Evolutionary conservation across 164 flowering plant genomes (phyloP).

Genomic region (Magnolia kwangsiensis): DNA sequence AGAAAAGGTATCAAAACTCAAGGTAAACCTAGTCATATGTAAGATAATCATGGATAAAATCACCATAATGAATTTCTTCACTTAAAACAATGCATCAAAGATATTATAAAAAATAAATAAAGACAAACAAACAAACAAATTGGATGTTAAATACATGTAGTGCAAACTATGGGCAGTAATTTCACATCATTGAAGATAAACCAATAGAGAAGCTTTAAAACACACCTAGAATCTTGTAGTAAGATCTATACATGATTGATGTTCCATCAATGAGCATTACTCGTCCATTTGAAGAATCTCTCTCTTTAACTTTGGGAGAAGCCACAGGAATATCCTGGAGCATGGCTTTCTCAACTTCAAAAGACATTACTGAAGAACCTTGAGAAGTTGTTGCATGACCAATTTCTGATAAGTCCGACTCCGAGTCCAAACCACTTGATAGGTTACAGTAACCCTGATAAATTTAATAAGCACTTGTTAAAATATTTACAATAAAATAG

Average conservation of each 20-base stretch:
- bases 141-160: background rate
- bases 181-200: background rate
- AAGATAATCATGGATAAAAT: background rate
- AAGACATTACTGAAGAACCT: conserved; percentile 14
- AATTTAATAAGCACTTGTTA: background rate
- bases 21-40: no score
- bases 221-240: conserved; percentile 80
- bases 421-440: conserved; percentile 20
- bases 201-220: background rate
- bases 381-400: conserved; percentile 22
- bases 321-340: conserved; percentile 15
- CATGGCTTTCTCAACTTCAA: conserved; percentile 21
- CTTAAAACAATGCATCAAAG: background rate
- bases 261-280: conserved; percentile 97
- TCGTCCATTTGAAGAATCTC: conserved; percentile 47
- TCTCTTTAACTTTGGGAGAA: conserved; percentile 20
- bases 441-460: conserved; percentile 34
- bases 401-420: conserved; percentile 13
- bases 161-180: background rate
- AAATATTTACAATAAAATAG: background rate
- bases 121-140: background rate
- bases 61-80: background rate
- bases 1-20: no score
- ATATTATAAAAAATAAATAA: no score
- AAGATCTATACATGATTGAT: conserved; percentile 77